Evolutionary conservation across 73 alveolate genomes (phyloP), one percentile per base, ranked within the genome.

Genomic region (Paramecium bursaria): DNA sequence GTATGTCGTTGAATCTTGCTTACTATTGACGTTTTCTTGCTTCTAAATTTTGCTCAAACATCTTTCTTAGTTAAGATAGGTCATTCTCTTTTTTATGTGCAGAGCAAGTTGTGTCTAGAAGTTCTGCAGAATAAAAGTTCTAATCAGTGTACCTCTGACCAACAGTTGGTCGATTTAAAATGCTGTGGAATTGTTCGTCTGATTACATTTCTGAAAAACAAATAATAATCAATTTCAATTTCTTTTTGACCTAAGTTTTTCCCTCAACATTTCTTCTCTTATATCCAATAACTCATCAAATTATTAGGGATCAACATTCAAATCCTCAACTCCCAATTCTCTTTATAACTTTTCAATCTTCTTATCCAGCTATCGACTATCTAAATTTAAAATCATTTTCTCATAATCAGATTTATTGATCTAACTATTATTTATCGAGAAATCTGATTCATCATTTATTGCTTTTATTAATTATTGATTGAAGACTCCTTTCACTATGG

Each of bases 271-370:
- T 42, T 15, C 33, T 67, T 42, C 82, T 21, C 44, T 23, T n/a
- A 31, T 67, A 2, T 67, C 54, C 26, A 67, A 35, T 42, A 67
- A 15, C 33, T 67, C 27, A 39, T 67, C 39, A 35, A 30, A 67
- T 67, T 67, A 47, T 19, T 67, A 19, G 14, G 53, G 42, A 67
- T 67, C 82, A 7, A 67, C 22, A 67, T 67, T 67, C 5, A 57
- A 14, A 3, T 67, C 60, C 7, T 31, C 22, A 13, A 67, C 17
- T 13, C 82, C 82, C 14, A 67, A 27, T 4, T 67, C 82, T 31
- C 22, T 39, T 67, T 67, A 14, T 19, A 67, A 25, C n/a, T 67
- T 5, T 35, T 67, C 44, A 35, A 67, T 67, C 57, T 67, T 42
- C 21, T 67, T 2, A 67, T 67, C 44, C 14, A 42, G 25, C 9